Conservation (phyloP, 2,329 filamentous ascomycete genomes). For the Orbilia brochopaga region DNA sequence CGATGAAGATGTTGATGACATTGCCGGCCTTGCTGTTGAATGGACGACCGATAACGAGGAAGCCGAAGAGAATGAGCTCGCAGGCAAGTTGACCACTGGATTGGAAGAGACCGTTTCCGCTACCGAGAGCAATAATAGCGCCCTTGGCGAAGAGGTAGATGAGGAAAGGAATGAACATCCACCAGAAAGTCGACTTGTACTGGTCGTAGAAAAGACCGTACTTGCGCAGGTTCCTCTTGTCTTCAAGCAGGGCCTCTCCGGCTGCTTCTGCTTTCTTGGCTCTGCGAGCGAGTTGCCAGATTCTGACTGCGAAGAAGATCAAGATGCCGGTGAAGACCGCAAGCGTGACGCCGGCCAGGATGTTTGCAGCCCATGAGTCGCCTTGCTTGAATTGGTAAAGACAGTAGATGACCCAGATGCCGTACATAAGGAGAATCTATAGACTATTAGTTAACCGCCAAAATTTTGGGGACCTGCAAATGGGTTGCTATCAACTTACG, state of each 20-base stretch:
- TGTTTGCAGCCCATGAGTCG: conserved; percentile 91
- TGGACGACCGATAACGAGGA: conserved; percentile 84
- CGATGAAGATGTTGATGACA: conserved; percentile 91
- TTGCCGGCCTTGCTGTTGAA: conserved; percentile 87
- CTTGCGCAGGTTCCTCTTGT: conserved; percentile 90
- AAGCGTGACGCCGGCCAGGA: conserved; percentile 80
- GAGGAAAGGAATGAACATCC: conserved; percentile 89
- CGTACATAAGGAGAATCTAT: conserved; percentile 82
- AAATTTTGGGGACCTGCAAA: neutral
- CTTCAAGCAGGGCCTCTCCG: conserved; percentile 75
- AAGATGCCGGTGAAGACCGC: conserved; percentile 79
- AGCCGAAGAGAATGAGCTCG: conserved; percentile 76
- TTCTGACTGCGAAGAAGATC: conserved; percentile 82
- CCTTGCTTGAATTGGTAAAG: conserved; percentile 92
- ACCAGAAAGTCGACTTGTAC: conserved; percentile 95
- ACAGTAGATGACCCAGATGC: conserved; percentile 94
- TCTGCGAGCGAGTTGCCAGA: conserved; percentile 75
- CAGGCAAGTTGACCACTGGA: conserved; percentile 79
- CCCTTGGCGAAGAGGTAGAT: conserved; percentile 90
- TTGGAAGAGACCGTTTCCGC: conserved; percentile 84
- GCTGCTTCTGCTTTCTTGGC: conserved; percentile 76
- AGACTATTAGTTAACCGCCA: conserved; percentile 11
- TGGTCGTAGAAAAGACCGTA: conserved; percentile 98
- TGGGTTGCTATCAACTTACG: conserved; percentile 42
- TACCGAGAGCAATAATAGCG: conserved; percentile 79